phyloP scores from a whole-genome alignment of 257 asterid genomes.

The Hygrophila difformis region DNA sequence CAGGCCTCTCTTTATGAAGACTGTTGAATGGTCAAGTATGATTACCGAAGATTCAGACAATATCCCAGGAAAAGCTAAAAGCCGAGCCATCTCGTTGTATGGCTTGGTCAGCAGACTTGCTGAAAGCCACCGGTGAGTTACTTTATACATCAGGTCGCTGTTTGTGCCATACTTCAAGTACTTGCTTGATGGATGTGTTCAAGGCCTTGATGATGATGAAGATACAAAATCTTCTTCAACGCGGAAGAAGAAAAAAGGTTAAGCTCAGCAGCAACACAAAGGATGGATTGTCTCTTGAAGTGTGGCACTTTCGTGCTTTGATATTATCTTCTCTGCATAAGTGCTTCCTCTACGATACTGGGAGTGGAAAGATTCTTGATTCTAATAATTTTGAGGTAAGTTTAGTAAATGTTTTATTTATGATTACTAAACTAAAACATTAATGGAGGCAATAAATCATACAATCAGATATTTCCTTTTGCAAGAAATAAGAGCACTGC shows the following conservation, averaged over 20 bases:
- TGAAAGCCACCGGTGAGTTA: constrained; percentile 69
- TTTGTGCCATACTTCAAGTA: constrained; percentile 87
- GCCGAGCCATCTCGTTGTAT: constrained; percentile 73
- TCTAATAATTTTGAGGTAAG: constrained; percentile 72
- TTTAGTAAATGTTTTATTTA: too few relatives aligned
- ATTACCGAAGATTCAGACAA: constrained; percentile 32
- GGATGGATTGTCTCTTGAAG: constrained; percentile 31
- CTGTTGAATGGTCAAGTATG: constrained; percentile 86
- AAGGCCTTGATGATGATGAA: constrained; percentile 41
- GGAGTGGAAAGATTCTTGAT: constrained; percentile 59
- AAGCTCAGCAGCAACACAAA: constrained; percentile 36
- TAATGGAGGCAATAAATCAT: neutral
- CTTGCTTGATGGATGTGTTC: constrained; percentile 69
- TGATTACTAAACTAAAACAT: constrained; percentile 6
- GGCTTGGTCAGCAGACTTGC: constrained; percentile 70
- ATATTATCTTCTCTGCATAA: constrained; percentile 62
- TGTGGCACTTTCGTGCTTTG: constrained; percentile 76
- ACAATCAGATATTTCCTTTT: too few relatives aligned
- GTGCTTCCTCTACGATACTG: constrained; percentile 77
- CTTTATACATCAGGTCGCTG: constrained; percentile 46
- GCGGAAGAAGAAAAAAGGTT: constrained; percentile 63
- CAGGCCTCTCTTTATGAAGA: constrained; percentile 73
- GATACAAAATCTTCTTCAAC: constrained; percentile 20
- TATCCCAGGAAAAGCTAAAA: constrained; percentile 25
- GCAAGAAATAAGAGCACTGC: too few relatives aligned